Conservation (phyloP, 768 basidiomycete species). For the Ephemerocybe angulata region DNA sequence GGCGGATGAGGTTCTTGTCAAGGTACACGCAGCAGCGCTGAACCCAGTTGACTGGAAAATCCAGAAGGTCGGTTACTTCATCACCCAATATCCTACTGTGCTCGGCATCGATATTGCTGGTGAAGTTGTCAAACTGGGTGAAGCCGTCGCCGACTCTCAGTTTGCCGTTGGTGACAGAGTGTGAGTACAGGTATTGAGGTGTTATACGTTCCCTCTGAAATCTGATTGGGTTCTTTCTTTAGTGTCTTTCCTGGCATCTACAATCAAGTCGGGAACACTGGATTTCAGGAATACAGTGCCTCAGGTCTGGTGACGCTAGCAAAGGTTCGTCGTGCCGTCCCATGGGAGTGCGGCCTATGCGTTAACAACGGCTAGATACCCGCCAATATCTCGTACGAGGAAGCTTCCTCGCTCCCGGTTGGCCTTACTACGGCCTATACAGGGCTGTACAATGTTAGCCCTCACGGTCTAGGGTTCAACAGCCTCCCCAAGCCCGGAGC, state of each 20-base stretch:
- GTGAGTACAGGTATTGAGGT: constrained; percentile 25
- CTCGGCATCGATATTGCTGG: constrained; percentile 45
- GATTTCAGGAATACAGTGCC: constrained; percentile 42
- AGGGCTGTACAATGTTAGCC: constrained; percentile 41
- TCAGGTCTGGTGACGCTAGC: constrained; percentile 33
- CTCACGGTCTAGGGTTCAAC: constrained; percentile 38
- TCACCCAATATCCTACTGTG: constrained; percentile 42
- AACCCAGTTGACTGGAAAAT: constrained; percentile 56
- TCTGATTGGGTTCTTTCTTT: constrained; percentile 18
- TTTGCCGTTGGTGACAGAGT: constrained; percentile 48
- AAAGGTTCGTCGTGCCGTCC: constrained; percentile 24
- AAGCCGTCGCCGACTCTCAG: constrained; percentile 37
- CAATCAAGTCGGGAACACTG: constrained; percentile 29
- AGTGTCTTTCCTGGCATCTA: constrained; percentile 34
- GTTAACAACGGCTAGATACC: constrained; percentile 39
- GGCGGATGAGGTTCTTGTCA: constrained; percentile 35
- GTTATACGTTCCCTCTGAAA: constrained; percentile 10
- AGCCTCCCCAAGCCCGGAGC: constrained; percentile 36
- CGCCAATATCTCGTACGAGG: constrained; percentile 41
- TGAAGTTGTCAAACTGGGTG: constrained; percentile 33
- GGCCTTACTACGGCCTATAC: constrained; percentile 46
- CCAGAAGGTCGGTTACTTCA: constrained; percentile 35
- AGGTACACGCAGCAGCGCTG: constrained; percentile 35
- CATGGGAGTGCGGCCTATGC: constrained; percentile 26
- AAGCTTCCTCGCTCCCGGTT: constrained; percentile 46